Evolutionary conservation across 2,329 filamentous ascomycete species (phyloP).

Genomic region (Pseudogymnoascus sp.): DNA sequence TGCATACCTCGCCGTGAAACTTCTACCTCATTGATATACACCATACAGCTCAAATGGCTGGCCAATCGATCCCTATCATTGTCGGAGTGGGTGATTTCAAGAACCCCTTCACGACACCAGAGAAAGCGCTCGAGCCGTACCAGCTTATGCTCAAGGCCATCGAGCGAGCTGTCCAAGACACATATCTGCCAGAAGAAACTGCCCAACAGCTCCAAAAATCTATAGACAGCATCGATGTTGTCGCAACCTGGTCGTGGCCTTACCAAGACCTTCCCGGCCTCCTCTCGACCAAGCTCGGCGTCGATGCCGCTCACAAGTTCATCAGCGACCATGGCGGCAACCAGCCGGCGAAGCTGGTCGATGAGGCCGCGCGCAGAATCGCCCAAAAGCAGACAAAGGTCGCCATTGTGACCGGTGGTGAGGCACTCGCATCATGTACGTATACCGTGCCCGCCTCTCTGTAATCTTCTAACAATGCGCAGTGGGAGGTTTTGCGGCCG

Average conservation of each 20-base stretch:
- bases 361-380: constrained; percentile 53
- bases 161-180: constrained; percentile 43
- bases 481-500: constrained; percentile 46
- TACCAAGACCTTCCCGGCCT: constrained; percentile 51
- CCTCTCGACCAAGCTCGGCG: constrained; percentile 41
- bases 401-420: constrained; percentile 54
- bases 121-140: constrained; percentile 51
- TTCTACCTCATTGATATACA: background rate
- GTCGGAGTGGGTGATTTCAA: constrained; percentile 56
- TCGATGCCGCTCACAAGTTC: constrained; percentile 39
- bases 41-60: background rate
- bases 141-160: constrained; percentile 52
- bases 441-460: constrained; percentile 21
- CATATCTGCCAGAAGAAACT: constrained; percentile 28
- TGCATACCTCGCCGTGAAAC: background rate
- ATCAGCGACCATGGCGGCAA: constrained; percentile 56
- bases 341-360: constrained; percentile 53
- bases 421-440: constrained; percentile 53
- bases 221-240: constrained; percentile 53
- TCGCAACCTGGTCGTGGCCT: constrained; percentile 59
- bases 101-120: constrained; percentile 44
- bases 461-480: constrained; percentile 24
- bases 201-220: constrained; percentile 32
- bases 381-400: constrained; percentile 45
- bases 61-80: constrained; percentile 41